A percentile compares a stretch with the other conserved stretches of the same genome.
Evolutionary conservation across 805 yeast genomes (phyloP).

Genomic region (Pichia gijzeniarum): DNA sequence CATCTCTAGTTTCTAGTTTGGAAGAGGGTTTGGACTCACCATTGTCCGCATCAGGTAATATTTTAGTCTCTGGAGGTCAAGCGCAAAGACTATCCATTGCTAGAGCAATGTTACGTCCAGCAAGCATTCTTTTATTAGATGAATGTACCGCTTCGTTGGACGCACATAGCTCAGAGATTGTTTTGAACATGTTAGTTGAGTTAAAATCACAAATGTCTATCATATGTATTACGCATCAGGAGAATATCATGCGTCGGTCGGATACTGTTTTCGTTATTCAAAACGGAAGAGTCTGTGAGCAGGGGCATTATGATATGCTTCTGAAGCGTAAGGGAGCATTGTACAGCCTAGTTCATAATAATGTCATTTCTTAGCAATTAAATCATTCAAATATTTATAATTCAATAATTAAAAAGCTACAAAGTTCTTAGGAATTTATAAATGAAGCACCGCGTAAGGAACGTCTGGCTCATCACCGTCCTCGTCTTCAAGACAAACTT

Average conservation of each 20-base stretch:
- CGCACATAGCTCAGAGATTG: conserved; percentile 43
- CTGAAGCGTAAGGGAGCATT: conserved; percentile 10
- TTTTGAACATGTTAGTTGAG: conserved; percentile 43
- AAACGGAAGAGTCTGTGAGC: conserved; percentile 42
- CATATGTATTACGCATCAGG: conserved; percentile 68
- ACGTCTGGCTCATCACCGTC: conserved; percentile 94
- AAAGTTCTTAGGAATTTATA: conserved; percentile 19
- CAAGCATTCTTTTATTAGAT: conserved; percentile 66
- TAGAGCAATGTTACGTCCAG: conserved; percentile 65
- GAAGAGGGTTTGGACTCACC: conserved; percentile 55
- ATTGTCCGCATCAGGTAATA: conserved; percentile 40
- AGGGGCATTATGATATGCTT: conserved; percentile 31
- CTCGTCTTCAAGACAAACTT: conserved; percentile 86
- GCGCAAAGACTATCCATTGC: conserved; percentile 80
- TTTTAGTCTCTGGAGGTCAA: conserved; percentile 82
- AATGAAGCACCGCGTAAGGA: conserved; percentile 71
- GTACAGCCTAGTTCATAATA: conserved; percentile 5
- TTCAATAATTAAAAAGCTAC: neutral
- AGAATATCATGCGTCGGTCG: conserved; percentile 55
- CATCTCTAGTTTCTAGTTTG: conserved; percentile 46
- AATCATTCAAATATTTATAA: neutral
- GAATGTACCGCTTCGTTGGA: conserved; percentile 91
- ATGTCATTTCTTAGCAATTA: too few species aligned
- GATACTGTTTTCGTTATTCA: conserved; percentile 44
- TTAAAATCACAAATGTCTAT: conserved; percentile 33